phyloP scores from a whole-genome alignment of 305 asterid species.

The Fraxinus dipetala region DNA sequence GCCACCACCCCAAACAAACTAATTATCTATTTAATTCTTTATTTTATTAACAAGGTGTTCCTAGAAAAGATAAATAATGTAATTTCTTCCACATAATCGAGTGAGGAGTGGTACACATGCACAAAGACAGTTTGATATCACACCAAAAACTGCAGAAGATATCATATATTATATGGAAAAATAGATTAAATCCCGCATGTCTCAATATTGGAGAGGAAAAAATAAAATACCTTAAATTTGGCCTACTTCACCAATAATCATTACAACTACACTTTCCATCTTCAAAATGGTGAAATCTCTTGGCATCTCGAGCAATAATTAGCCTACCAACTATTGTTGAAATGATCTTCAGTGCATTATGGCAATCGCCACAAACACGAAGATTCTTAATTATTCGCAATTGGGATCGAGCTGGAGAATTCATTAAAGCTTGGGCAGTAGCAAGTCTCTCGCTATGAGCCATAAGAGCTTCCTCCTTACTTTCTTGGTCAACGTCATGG shows the following conservation, averaged over 20 bases:
- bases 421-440: constrained; percentile 73
- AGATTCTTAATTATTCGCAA: constrained; percentile 76
- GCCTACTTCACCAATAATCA: constrained; percentile 70
- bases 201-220: constrained; percentile 16
- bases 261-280: constrained; percentile 75
- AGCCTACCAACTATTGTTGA: constrained; percentile 83
- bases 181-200: constrained; percentile 5
- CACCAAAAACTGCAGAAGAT: neutral
- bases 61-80: neutral
- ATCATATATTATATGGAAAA: neutral
- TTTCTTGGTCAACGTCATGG: constrained; percentile 79
- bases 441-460: constrained; percentile 91
- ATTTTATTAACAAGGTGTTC: neutral
- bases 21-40: neutral
- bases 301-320: constrained; percentile 69
- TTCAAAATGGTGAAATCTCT: constrained; percentile 82
- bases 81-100: neutral
- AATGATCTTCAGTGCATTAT: constrained; percentile 70
- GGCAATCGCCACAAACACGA: constrained; percentile 80
- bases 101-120: neutral
- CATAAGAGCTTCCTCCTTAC: constrained; percentile 82
- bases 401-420: constrained; percentile 57
- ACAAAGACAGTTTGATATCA: neutral
- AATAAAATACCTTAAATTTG: constrained; percentile 26
- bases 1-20: neutral